These are phyloP conservation scores for Ulmus americana DNA, from an alignment of 331 rosid species.

Conservation along the genomic window DNA sequence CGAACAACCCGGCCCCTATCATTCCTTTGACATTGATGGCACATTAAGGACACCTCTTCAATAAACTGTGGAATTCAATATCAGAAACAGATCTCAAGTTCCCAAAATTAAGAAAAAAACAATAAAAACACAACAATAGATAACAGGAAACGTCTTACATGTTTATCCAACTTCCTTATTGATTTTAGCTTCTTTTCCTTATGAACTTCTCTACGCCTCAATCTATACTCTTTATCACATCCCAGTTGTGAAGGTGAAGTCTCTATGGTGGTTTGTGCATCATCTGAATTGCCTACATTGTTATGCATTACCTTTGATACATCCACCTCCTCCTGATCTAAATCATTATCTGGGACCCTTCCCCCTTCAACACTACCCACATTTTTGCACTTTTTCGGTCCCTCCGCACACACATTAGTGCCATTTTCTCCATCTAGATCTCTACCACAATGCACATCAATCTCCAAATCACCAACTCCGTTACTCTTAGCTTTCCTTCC, in stretches of 20 bases:
- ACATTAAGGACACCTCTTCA: conserved; percentile 56
- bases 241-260: not conserved
- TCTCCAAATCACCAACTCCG: no score
- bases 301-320: not conserved
- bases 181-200: not conserved
- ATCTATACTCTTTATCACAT: not conserved
- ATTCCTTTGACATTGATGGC: conserved; percentile 93
- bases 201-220: not conserved
- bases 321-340: no score
- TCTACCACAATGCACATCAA: no score
- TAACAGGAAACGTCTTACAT: not conserved
- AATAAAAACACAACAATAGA: not conserved
- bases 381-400: no score
- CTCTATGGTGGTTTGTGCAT: not conserved
- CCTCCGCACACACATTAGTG: no score
- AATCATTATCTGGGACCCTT: no score
- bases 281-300: not conserved
- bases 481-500: no score
- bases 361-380: no score
- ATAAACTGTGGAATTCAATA: conserved; percentile 34
- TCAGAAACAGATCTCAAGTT: conserved; percentile 8
- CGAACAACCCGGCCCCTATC: conserved; percentile 72
- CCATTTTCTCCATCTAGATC: no score
- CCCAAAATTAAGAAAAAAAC: not conserved
- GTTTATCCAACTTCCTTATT: not conserved